Conservation (phyloP, 768 basidiomycete genomes). For the Lenzites betulinus region DNA sequence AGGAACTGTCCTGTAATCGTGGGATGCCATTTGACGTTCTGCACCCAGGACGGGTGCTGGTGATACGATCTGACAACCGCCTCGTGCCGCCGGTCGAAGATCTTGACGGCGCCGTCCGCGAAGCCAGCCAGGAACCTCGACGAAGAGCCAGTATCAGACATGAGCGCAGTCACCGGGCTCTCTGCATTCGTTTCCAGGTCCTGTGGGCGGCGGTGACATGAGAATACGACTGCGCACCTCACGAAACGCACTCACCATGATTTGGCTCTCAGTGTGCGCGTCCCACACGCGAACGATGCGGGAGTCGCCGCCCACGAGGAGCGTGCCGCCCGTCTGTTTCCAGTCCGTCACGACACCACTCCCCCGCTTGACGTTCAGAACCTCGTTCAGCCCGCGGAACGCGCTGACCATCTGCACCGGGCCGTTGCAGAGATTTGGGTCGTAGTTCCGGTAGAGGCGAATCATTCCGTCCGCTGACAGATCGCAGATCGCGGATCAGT, state of each 20-base stretch:
- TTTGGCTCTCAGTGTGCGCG: conserved; percentile 81
- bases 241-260: conserved; percentile 52
- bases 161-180: conserved; percentile 84
- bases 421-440: conserved; percentile 65
- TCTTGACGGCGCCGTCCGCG: conserved; percentile 85
- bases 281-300: conserved; percentile 92
- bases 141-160: conserved; percentile 73
- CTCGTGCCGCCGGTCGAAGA: conserved; percentile 90
- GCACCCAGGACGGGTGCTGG: conserved; percentile 84
- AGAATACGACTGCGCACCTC: not conserved
- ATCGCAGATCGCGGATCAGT: not conserved
- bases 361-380: conserved; percentile 73
- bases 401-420: conserved; percentile 91
- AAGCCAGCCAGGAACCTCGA: conserved; percentile 89
- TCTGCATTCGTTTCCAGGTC: conserved; percentile 89
- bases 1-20: conserved; percentile 68
- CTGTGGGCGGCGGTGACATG: conserved; percentile 41
- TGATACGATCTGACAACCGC: conserved; percentile 78
- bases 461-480: conserved; percentile 84
- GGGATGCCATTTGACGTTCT: conserved; percentile 86
- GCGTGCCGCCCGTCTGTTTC: conserved; percentile 84
- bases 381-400: conserved; percentile 85
- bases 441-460: conserved; percentile 91
- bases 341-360: conserved; percentile 89
- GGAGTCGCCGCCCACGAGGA: conserved; percentile 92